These are phyloP conservation scores for Eucalyptus cloeziana DNA, from an alignment of 345 rosid genomes.

Conservation along the genomic window DNA sequence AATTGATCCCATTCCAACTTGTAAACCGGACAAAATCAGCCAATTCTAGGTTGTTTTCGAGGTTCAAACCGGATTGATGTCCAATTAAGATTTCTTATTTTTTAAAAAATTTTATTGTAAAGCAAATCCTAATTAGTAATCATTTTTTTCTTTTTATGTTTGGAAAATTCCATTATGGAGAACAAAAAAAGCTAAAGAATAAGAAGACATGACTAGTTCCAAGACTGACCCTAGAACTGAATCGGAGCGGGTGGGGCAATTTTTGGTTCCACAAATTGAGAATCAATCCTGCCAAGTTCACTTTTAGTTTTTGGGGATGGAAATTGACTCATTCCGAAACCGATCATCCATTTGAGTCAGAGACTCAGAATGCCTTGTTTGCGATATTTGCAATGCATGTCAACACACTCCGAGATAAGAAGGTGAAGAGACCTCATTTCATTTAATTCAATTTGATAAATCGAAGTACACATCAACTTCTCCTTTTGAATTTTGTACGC, in stretches of 20 bases:
- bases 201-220: too few species aligned
- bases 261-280: too few species aligned
- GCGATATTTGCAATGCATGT: not conserved
- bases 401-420: not conserved
- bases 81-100: too few species aligned
- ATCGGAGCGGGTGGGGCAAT: too few species aligned
- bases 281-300: accelerated
- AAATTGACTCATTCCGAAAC: too few species aligned
- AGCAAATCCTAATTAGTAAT: too few species aligned
- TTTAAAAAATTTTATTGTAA: too few species aligned
- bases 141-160: too few species aligned
- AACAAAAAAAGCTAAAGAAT: too few species aligned
- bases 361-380: not conserved
- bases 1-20: too few species aligned
- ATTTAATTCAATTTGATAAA: not conserved
- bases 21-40: accelerated
- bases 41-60: accelerated
- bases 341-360: accelerated
- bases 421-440: not conserved
- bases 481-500: not conserved
- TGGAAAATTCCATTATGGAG: too few species aligned
- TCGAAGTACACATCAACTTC: accelerated
- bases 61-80: too few species aligned
- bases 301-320: accelerated
- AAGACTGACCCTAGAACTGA: accelerated